Base-by-base conservation (phyloP, 768 basidiomycete genomes). In the Calocybe cyanea region DNA sequence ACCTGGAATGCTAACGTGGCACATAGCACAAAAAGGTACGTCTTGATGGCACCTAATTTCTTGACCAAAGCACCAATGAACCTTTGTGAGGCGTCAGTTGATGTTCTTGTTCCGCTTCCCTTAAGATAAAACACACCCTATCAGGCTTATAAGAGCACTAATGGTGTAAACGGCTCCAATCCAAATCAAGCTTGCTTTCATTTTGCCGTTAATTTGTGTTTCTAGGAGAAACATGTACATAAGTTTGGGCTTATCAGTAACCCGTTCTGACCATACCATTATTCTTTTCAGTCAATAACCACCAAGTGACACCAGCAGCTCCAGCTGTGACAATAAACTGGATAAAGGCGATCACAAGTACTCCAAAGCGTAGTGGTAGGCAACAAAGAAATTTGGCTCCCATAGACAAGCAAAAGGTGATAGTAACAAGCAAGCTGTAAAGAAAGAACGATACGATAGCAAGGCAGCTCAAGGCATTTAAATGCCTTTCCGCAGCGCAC, bases 341-440 rank as follows among this genome's bases (percentile, higher is more conserved):
- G 33, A 70, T 35, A 43, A 71, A 57, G 1, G 71, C 67, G 35
- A 74, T 70, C 17, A 72, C 44, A 15, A 70, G 44, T 11, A 70
- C 68, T 35, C 71, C 71, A 32, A 72, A 53, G 17, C 71, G 66
- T 33, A 71, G 64, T n/a, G 72, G 71, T 10, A 74, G 54, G 46
- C 72, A 74, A 43, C 65, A 69, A 7, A 69, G 61, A 51, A 70
- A 70, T 53, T 72, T 72, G 24, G 70, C 60, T 25, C 59, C 55
- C 70, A 72, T 72, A 5, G 25, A 38, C 38, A 31, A 33, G 31
- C 19, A 41, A 10, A 38, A 38, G 21, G 41, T 18, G 28, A 41
- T 30, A 32, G 25, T 28, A 21, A 39, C 11, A 4, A 39, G 6
- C 15, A 14, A 7, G 38, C 15, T 25, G 37, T 8, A 20, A 11